Base-by-base conservation (phyloP, 2,329 filamentous ascomycete genomes). In the Falciphora oryzae region DNA sequence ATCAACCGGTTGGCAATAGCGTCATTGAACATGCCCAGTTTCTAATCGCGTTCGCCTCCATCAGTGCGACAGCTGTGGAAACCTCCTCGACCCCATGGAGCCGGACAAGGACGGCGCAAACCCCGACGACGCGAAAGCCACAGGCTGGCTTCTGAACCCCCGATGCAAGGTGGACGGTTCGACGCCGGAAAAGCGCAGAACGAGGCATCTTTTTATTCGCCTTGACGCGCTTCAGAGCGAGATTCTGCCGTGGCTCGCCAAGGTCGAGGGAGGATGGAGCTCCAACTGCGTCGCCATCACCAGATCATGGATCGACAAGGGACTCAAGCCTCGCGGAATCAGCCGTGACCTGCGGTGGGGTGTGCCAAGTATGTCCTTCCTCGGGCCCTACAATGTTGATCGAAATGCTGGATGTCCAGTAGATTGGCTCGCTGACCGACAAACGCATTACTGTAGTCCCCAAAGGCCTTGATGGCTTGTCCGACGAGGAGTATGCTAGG, bases 311-410 rank as follows among this genome's bases (percentile, higher is more conserved):
- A 79, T 96, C 67, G 87, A 89, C 66, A 89, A 94, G 80, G 94
- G 94, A 7, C 80, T 98, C 65, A 89, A 94, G 75, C 88, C 89
- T 61, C 88, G 94, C 70, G 92, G 91, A 68, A 98, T 98, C 74
- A 97, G 94, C 16, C 83, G 94, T 75, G 94, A 98, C 80, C 81
- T 97, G 66, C 93, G 91, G 75, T 97, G 94, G 94, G 94, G 94
- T 73, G 83, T 85, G 22, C 83, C 83, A 4, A 82, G 61, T 62
- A 62, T 22, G 61, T 32, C 8, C 27, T 31, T 7, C 50, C 22
- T 8, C 14, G 22, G 44, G 18, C 7, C n/a, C 50, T 35, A 14
- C 22, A 13, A 27, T 25, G 16, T 27, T 56, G 27, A 31, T 16
- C 16, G 8, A 16, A 28, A 58, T 18, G 5, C 13, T 18, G 27